Evolutionary conservation across 1,139 yeast genomes (phyloP).

Genomic region (Nakaseomyces uthaithaninus): DNA sequence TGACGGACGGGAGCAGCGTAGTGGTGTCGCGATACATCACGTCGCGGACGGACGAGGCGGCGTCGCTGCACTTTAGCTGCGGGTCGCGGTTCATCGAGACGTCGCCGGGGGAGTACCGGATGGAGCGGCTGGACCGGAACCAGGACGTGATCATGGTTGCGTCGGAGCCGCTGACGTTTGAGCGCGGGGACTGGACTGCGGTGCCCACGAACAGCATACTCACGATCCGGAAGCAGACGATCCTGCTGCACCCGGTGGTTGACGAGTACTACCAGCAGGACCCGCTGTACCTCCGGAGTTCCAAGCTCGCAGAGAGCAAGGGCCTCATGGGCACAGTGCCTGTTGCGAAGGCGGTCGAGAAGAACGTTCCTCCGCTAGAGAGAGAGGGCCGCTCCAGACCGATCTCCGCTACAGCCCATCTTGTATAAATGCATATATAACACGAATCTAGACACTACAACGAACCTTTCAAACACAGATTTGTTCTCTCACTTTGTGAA

Average conservation of each 20-base stretch:
- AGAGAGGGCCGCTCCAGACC: slow-evolving; percentile 64
- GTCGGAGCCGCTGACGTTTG: slow-evolving; percentile 92
- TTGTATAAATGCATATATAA: slow-evolving; percentile 8
- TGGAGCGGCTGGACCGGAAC: slow-evolving; percentile 88
- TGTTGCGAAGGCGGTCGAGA: slow-evolving; percentile 40
- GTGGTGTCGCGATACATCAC: slow-evolving; percentile 85
- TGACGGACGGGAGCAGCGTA: slow-evolving; percentile 86
- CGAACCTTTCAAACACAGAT: no score
- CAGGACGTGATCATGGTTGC: slow-evolving; percentile 96
- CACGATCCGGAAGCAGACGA: slow-evolving; percentile 80
- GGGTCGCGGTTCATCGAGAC: slow-evolving; percentile 88
- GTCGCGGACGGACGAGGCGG: slow-evolving; percentile 88
- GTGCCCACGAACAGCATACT: slow-evolving; percentile 87
- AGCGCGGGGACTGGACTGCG: slow-evolving; percentile 94
- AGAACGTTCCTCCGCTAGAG: slow-evolving; percentile 73
- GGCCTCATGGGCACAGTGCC: slow-evolving; percentile 84
- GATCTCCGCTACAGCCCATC: slow-evolving; percentile 13
- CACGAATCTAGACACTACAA: no score
- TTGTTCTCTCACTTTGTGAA: no score
- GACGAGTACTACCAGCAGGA: slow-evolving; percentile 83
- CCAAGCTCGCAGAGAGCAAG: slow-evolving; percentile 78
- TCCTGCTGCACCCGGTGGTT: slow-evolving; percentile 77
- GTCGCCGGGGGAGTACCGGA: slow-evolving; percentile 80
- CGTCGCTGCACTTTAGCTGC: slow-evolving; percentile 87
- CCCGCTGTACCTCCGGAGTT: slow-evolving; percentile 58